These are phyloP conservation scores for Cochlearia excelsa DNA, from an alignment of 345 rosid genomes.

Conservation along the genomic window DNA sequence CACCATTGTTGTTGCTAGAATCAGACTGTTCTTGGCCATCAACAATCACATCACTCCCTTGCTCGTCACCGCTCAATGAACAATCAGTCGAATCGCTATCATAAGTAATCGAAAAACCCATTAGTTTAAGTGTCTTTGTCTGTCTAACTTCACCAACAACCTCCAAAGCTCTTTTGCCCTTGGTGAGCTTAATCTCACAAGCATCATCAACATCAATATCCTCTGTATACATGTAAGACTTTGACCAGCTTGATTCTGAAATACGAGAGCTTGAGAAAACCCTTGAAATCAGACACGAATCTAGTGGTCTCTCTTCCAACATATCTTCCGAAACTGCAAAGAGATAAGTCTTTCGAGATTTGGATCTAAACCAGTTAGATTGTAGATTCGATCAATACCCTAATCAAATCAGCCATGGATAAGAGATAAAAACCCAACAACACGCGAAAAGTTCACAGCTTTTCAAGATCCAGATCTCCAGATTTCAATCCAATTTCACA, in stretches of 20 bases:
- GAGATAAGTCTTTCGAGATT: not conserved
- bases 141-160: conserved; percentile 22
- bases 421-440: too few relatives aligned
- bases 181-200: conserved; percentile 22
- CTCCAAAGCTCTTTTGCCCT: conserved; percentile 51
- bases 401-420: conserved; percentile 7
- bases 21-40: conserved; percentile 5
- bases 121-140: conserved; percentile 35
- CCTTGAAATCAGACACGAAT: conserved; percentile 42
- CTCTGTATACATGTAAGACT: conserved; percentile 35
- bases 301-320: conserved; percentile 61
- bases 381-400: not conserved
- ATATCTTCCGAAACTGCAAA: conserved; percentile 38
- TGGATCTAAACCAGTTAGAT: not conserved
- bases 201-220: conserved; percentile 21
- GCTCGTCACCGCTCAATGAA: conserved; percentile 27
- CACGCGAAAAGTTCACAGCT: not conserved
- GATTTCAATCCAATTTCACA: conserved; percentile 20
- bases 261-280: conserved; percentile 67
- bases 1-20: conserved; percentile 21
- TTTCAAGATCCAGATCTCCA: conserved; percentile 35
- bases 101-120: not conserved
- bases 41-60: not conserved
- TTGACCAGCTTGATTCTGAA: conserved; percentile 51
- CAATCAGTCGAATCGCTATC: conserved; percentile 33